Conservation (phyloP, 208 protist genomes). For the Novymonas esmeraldas region DNA sequence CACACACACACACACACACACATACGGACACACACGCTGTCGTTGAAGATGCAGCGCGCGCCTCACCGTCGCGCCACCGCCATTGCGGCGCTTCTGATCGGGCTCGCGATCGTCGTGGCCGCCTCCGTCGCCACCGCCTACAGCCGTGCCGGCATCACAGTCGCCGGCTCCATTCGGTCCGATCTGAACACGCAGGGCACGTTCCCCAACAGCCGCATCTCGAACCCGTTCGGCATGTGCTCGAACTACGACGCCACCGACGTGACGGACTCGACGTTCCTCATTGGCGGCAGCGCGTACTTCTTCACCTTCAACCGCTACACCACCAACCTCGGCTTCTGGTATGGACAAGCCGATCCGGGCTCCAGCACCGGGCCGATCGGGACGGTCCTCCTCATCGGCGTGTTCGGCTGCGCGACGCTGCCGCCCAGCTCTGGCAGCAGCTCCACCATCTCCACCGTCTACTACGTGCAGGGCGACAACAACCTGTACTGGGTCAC, state of each 20-base stretch:
- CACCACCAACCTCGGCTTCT: slow-evolving; percentile 33
- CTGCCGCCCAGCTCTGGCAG: slow-evolving; percentile 18
- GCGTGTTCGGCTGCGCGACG: slow-evolving; percentile 23
- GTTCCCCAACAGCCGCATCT: slow-evolving; percentile 33
- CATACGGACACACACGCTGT: no score
- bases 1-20: neutral
- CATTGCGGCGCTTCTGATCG: neutral
- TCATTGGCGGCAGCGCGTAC: slow-evolving; percentile 34
- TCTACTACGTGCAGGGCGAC: slow-evolving; percentile 24
- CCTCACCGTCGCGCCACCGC: neutral
- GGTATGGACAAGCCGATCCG: slow-evolving; percentile 18
- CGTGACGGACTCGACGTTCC: slow-evolving; percentile 26
- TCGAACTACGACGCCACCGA: slow-evolving; percentile 25
- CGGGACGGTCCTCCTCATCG: slow-evolving; percentile 3
- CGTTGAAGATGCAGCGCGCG: neutral
- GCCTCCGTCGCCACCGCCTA: slow-evolving; percentile 1
- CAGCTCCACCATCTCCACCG: slow-evolving; percentile 14
- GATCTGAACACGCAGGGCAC: slow-evolving; percentile 26
- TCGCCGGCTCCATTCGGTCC: slow-evolving; percentile 28
- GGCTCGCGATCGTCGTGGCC: neutral
- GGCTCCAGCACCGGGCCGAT: slow-evolving; percentile 6
- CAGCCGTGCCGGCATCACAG: slow-evolving; percentile 19
- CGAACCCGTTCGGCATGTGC: slow-evolving; percentile 45
- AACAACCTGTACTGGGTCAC: slow-evolving; percentile 14
- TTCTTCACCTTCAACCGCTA: slow-evolving; percentile 52